Evolutionary conservation across 805 yeast genomes (phyloP).

Genomic region (Ogataea chonburiensis): DNA sequence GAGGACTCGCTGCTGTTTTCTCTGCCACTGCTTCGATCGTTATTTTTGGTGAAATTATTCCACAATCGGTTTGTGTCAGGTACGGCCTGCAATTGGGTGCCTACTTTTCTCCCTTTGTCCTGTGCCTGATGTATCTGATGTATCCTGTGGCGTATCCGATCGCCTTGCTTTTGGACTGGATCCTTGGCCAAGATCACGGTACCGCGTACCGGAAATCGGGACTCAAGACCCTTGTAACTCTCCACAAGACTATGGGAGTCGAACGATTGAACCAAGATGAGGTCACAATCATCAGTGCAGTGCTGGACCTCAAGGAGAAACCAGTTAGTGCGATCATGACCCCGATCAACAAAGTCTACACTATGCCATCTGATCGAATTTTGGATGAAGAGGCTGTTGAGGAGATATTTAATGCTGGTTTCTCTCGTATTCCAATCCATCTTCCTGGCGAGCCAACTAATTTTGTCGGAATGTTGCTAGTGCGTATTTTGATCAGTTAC

Average conservation of each 20-base stretch:
- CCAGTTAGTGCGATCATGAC: constrained; percentile 88
- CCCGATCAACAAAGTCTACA: constrained; percentile 85
- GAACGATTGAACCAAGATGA: constrained; percentile 93
- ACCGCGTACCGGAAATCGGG: constrained; percentile 92
- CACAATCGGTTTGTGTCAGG: constrained; percentile 89
- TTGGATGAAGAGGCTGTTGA: constrained; percentile 84
- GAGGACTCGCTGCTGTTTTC: constrained; percentile 96
- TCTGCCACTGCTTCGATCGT: constrained; percentile 92
- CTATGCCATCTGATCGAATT: constrained; percentile 79
- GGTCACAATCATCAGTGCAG: constrained; percentile 93
- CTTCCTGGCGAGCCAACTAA: constrained; percentile 85
- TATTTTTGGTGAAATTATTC: constrained; percentile 93
- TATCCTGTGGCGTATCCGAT: constrained; percentile 93
- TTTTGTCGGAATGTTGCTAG: constrained; percentile 93
- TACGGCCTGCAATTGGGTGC: constrained; percentile 93
- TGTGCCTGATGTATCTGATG: constrained; percentile 79
- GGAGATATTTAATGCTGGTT: constrained; percentile 90
- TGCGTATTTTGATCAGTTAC: constrained; percentile 86
- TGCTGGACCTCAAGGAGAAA: constrained; percentile 89
- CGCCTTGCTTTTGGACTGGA: constrained; percentile 73
- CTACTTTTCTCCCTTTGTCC: constrained; percentile 83
- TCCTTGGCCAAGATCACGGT: constrained; percentile 94
- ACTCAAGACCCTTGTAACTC: constrained; percentile 85
- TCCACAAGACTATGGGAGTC: constrained; percentile 93
- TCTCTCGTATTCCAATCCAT: constrained; percentile 91